These are phyloP conservation scores for Cladorrhinum sp. DNA, from an alignment of 2,329 filamentous ascomycete genomes.

Conservation along the genomic window DNA sequence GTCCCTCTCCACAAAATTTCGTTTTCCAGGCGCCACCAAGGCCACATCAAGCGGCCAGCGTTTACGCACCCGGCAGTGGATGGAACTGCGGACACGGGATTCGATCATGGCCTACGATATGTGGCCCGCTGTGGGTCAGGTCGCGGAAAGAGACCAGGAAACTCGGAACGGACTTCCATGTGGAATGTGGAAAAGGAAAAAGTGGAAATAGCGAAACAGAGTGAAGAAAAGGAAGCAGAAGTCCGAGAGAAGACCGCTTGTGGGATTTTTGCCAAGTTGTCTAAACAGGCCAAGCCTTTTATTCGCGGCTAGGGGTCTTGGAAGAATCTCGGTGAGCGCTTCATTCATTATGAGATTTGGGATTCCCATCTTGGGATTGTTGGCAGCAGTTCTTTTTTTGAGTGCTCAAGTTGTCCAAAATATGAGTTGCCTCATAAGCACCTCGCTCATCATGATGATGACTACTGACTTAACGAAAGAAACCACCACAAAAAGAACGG, in stretches of 20 bases:
- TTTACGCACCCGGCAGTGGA: background rate
- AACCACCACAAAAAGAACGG: background rate
- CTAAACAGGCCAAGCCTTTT: conserved; percentile 1
- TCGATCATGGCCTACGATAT: background rate
- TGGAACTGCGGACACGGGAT: background rate
- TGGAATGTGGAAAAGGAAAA: background rate
- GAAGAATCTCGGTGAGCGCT: background rate
- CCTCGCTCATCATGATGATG: background rate
- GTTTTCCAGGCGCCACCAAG: background rate
- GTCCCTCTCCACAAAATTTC: background rate
- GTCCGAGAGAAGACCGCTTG: too few relatives aligned
- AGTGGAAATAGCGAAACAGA: too few relatives aligned
- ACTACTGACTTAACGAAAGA: background rate
- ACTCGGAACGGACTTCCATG: background rate
- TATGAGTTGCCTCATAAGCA: background rate
- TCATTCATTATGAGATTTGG: background rate
- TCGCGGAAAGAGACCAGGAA: background rate
- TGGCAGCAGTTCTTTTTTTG: too few relatives aligned
- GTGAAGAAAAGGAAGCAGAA: background rate
- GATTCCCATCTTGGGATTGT: background rate
- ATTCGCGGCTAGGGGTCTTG: conserved; percentile 6
- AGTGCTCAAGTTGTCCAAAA: background rate
- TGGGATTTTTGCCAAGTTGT: background rate
- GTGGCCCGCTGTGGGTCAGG: background rate
- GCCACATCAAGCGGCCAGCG: background rate